phyloP scores from a whole-genome alignment of 805 yeast species.

The Starmerella floricola region DNA sequence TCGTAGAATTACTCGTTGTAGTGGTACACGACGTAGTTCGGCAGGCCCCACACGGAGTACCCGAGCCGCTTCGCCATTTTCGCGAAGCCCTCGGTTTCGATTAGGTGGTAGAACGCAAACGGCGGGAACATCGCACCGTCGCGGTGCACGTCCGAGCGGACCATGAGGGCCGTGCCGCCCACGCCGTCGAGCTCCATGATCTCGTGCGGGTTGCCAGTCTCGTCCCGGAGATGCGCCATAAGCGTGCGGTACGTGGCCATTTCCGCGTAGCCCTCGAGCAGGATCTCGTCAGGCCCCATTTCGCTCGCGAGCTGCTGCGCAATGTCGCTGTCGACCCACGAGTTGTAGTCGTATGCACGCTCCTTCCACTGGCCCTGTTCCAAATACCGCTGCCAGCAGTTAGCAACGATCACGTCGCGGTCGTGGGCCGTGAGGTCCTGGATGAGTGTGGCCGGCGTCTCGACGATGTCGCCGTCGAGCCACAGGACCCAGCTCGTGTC shows the following conservation, averaged over 20 bases:
- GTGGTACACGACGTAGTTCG: slow-evolving; percentile 87
- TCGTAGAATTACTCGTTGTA: slow-evolving; percentile 52
- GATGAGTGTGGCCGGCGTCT: slow-evolving; percentile 68
- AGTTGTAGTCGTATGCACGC: slow-evolving; percentile 89
- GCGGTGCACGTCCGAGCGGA: slow-evolving; percentile 93
- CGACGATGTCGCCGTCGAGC: slow-evolving; percentile 92
- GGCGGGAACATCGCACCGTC: slow-evolving; percentile 99
- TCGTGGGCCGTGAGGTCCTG: slow-evolving; percentile 81
- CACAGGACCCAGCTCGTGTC: slow-evolving; percentile 90
- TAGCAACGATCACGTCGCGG: slow-evolving; percentile 81
- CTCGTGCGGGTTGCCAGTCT: slow-evolving; percentile 47
- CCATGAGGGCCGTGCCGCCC: slow-evolving; percentile 94
- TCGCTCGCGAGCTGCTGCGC: slow-evolving; percentile 62
- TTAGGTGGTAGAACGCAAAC: slow-evolving; percentile 91
- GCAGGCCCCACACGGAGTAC: slow-evolving; percentile 82
- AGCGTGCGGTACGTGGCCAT: slow-evolving; percentile 87
- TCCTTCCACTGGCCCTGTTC: slow-evolving; percentile 49
- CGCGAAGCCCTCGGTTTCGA: slow-evolving; percentile 96
- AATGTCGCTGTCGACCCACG: slow-evolving; percentile 66
- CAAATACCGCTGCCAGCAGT: slow-evolving; percentile 74
- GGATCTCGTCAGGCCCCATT: slow-evolving; percentile 77
- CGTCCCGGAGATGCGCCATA: slow-evolving; percentile 79
- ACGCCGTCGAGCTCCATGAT: slow-evolving; percentile 92
- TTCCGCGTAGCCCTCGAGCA: slow-evolving; percentile 89
- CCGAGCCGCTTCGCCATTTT: slow-evolving; percentile 91